Evolutionary conservation across 202 grass and related monocot genomes (phyloP).

Genomic region (Carex arenaria): DNA sequence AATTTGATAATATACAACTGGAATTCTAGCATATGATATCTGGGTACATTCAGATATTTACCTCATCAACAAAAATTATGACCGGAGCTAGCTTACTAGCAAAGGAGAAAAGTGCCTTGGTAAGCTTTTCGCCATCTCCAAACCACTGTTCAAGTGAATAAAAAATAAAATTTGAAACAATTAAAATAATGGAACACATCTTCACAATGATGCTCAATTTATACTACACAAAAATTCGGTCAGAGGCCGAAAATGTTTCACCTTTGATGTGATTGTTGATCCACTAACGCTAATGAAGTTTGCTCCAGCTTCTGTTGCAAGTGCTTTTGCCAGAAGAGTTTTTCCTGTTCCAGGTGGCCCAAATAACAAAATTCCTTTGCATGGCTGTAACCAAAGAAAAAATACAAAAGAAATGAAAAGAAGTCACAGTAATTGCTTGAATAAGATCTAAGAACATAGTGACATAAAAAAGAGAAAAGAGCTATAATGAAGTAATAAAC

Average conservation of each 20-base stretch:
- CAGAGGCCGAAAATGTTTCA: constrained; percentile 24
- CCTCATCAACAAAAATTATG: constrained; percentile 99
- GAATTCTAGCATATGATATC: neutral
- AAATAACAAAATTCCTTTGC: constrained; percentile 96
- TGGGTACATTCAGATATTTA: constrained; percentile 24
- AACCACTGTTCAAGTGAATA: constrained; percentile 73
- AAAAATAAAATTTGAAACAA: constrained; percentile 18
- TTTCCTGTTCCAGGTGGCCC: constrained; percentile 96
- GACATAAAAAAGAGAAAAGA: constrained; percentile 24
- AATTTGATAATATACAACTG: constrained; percentile 10
- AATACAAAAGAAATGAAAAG: neutral
- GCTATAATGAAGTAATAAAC: constrained; percentile 1
- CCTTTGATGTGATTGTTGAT: constrained; percentile 93
- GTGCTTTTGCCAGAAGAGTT: constrained; percentile 97
- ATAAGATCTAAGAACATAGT: neutral
- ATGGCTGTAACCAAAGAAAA: constrained; percentile 52
- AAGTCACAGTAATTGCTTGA: neutral
- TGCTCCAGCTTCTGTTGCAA: constrained; percentile 92
- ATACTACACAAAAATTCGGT: neutral
- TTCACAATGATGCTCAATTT: neutral
- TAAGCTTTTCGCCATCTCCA: constrained; percentile 97
- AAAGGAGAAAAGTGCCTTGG: constrained; percentile 97
- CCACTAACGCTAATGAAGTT: constrained; percentile 96
- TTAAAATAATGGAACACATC: neutral
- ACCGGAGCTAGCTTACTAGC: constrained; percentile 73